Evolutionary conservation across 73 alveolate genomes (phyloP).

Genomic region (Uronychia binucleata): DNA sequence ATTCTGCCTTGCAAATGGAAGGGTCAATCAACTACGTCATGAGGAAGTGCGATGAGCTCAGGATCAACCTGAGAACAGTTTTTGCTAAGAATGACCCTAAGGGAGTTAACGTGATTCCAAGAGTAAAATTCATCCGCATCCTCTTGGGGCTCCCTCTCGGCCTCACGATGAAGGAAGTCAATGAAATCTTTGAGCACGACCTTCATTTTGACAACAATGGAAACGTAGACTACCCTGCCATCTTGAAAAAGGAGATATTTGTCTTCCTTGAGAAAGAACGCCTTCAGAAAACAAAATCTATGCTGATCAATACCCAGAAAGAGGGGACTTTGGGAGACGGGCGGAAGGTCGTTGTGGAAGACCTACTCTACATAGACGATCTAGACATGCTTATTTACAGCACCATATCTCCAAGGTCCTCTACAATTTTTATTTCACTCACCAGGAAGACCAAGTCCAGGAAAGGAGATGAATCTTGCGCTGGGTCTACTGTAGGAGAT

Average conservation of each 20-base stretch:
- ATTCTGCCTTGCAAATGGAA: conserved; percentile 9
- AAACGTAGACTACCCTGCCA: conserved; percentile 57
- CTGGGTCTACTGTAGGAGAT: neutral
- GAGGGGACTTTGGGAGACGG: conserved; percentile 31
- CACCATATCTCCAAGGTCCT: conserved; percentile 42
- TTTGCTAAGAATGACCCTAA: conserved; percentile 36
- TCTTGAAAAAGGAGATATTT: conserved; percentile 44
- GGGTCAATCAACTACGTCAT: conserved; percentile 47
- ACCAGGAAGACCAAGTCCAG: conserved; percentile 6
- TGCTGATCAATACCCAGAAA: neutral
- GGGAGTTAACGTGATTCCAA: conserved; percentile 32
- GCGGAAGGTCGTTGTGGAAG: conserved; percentile 61
- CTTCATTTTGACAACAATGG: conserved; percentile 47
- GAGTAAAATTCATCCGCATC: conserved; percentile 35
- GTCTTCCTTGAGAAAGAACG: conserved; percentile 41
- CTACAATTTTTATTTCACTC: conserved; percentile 31
- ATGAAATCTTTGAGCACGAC: conserved; percentile 51
- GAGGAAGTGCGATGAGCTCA: conserved; percentile 43
- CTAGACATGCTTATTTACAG: conserved; percentile 40
- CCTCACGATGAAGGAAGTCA: conserved; percentile 13
- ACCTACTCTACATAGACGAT: conserved; percentile 52
- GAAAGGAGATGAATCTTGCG: neutral
- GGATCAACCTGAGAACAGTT: conserved; percentile 38
- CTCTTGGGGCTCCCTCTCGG: conserved; percentile 51
- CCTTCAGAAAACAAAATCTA: conserved; percentile 1